These are phyloP conservation scores for Fusarium tanahbumbuense DNA, from an alignment of 2,329 filamentous ascomycete species.

Conservation along the genomic window DNA sequence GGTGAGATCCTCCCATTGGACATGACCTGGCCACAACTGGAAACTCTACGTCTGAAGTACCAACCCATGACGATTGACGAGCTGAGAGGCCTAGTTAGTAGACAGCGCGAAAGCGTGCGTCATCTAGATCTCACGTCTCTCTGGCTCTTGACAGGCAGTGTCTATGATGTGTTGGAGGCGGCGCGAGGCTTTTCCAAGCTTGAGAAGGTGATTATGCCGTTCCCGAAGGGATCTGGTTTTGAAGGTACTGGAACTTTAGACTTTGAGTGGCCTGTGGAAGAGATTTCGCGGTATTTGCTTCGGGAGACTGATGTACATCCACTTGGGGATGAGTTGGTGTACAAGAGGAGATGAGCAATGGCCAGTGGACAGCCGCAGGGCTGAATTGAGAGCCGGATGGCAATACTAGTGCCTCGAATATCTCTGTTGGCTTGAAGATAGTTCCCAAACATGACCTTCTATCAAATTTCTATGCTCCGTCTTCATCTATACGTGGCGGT, in stretches of 20 bases:
- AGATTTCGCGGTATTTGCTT: slow-evolving; percentile 3
- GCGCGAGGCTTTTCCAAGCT: background rate
- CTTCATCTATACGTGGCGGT: no score
- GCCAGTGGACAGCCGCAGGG: no score
- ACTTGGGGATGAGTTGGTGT: background rate
- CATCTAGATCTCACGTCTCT: background rate
- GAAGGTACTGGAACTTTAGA: background rate
- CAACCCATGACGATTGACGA: background rate
- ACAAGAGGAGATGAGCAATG: background rate
- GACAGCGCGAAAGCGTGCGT: background rate
- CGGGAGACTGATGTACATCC: background rate
- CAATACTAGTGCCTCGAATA: no score
- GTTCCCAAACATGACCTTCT: no score
- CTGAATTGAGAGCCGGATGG: no score
- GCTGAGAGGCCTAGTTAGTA: background rate
- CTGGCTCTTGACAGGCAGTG: slow-evolving; percentile 3
- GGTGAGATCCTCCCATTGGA: background rate
- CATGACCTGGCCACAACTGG: background rate
- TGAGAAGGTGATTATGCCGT: background rate
- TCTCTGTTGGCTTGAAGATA: no score
- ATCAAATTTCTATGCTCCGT: no score
- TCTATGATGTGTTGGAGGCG: background rate
- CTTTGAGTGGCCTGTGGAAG: background rate
- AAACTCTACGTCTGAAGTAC: background rate
- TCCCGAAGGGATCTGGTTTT: background rate